Base-by-base conservation (phyloP, 2,329 filamentous ascomycete genomes). In the Fusarium praegraminearum region DNA sequence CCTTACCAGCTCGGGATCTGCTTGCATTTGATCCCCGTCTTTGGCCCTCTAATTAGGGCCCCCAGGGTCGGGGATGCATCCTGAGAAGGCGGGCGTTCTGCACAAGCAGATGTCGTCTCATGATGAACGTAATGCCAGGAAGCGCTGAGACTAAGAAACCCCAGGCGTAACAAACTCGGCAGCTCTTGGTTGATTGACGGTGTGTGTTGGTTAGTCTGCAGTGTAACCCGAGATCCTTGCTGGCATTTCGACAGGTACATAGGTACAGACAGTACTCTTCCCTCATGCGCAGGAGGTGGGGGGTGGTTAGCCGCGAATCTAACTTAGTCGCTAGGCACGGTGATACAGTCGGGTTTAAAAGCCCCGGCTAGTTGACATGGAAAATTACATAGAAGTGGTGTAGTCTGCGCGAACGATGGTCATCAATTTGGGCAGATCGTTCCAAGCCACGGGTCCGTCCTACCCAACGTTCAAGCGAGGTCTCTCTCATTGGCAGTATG, bases 21-120 rank as follows among this genome's bases (percentile, higher is more conserved):
- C 56, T 51, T 74, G 70, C 72, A 73, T 74, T 59, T 51, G 35
- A 65, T 66, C 72, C 72, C 45, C 61, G 65, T 62, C 56, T 61
- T 60, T 47, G 33, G 56, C 40, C 32, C 46, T 55, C 57, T 28
- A 20, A 60, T 40, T 60, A 24, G 57, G 67, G 32, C 41, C 57
- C 45, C 38, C 24, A 41, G 45, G 67, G 57, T 63, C 57, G 38
- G 51, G 41, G 32, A 57, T 67, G 68, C 60, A 67, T 62, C 38
- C 56, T 57, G 43, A 64, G 49, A 57, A 50, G 20, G 38, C 36
- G 54, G 45, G 43, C 44, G 40, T 49, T 60, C 50, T 57, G 47
- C 54, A 62, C 35, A 58, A 59, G 53, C 52, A 51, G 45, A 33
- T 59, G 35, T 71, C 59, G 52, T 57, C 59, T 65, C 61, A 57